Base-by-base conservation (phyloP, 192 early-diverging fungal genomes). In the Obelidium mucronatum region DNA sequence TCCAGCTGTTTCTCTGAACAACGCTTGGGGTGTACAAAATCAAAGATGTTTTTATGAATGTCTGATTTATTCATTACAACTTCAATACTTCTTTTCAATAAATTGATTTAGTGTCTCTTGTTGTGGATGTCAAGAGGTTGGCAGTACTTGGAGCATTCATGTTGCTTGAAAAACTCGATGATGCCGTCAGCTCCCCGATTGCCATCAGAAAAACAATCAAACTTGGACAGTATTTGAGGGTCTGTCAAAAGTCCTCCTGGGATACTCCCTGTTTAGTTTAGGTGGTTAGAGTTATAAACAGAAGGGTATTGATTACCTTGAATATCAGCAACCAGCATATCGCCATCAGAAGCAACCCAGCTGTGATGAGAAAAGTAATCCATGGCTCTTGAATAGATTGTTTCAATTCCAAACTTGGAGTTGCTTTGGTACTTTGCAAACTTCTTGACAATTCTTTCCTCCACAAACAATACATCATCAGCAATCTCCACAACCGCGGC, bases 391-490 rank as follows among this genome's bases (percentile, higher is more conserved):
- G 56, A 4, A 59, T 5, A 5, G 24, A 59, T 59, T 59, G n/a
- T n/a, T n/a, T 4, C 11, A 30, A 30, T 59, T 24, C 24, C 56
- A 30, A 59, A 59, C 42, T 44, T n/a, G 56, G 4, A 8, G 24
- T 59, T 59, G 11, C 56, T 59, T 59, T 59, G 56, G 56, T 59
- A 59, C 31, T 59, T 59, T 30, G 6, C 8, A 59, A 59, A 59
- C 8, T 24, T 6, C 24, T n/a, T n/a, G n/a, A n/a, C n/a, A n/a
- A 59, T 59, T 22, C 6, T 1, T 6, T 11, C 56, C 8, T 59
- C 24, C 13, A 59, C 56, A 59, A 59, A 59, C 31, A 33, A 8
- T 22, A 33, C 8, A 30, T 24, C 24, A 30, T 59, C 56, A 6
- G 24, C 56, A 24, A 30, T 6, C n/a, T n/a, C n/a, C n/a, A n/a